phyloP scores from a whole-genome alignment of 164 flowering plant genomes.

The Cinnamomum chago region DNA sequence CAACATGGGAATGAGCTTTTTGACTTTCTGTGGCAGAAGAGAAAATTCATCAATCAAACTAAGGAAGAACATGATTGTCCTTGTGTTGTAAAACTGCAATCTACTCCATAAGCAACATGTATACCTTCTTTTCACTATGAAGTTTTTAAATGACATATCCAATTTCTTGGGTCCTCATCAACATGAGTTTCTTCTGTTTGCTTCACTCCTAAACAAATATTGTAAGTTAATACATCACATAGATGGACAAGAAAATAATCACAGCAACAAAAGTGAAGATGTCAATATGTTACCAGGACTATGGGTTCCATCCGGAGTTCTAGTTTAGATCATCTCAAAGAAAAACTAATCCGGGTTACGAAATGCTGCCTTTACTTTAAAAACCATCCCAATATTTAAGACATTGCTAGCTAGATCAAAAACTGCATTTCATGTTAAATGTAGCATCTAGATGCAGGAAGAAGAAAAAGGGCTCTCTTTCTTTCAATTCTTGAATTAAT shows the following conservation, averaged over 20 bases:
- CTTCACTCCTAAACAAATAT: constrained; percentile 43
- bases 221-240: neutral
- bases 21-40: constrained; percentile 61
- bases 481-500: neutral
- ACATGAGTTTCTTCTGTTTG: constrained; percentile 69
- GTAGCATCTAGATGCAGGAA: neutral
- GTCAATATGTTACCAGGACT: constrained; percentile 40
- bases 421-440: neutral
- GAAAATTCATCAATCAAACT: neutral
- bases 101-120: neutral
- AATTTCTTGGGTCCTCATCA: constrained; percentile 89
- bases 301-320: constrained; percentile 65
- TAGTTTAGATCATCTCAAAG: constrained; percentile 69
- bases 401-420: neutral
- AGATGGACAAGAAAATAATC: neutral
- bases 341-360: constrained; percentile 89
- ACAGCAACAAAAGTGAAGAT: neutral
- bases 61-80: neutral
- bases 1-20: constrained; percentile 50
- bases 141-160: constrained; percentile 71
- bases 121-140: constrained; percentile 75
- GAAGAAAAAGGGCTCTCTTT: neutral
- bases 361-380: constrained; percentile 64
- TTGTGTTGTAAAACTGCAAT: neutral
- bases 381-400: constrained; percentile 12